These are phyloP conservation scores for Mucor sp. DNA, from an alignment of 371 early-diverging fungal species.

Conservation along the genomic window DNA sequence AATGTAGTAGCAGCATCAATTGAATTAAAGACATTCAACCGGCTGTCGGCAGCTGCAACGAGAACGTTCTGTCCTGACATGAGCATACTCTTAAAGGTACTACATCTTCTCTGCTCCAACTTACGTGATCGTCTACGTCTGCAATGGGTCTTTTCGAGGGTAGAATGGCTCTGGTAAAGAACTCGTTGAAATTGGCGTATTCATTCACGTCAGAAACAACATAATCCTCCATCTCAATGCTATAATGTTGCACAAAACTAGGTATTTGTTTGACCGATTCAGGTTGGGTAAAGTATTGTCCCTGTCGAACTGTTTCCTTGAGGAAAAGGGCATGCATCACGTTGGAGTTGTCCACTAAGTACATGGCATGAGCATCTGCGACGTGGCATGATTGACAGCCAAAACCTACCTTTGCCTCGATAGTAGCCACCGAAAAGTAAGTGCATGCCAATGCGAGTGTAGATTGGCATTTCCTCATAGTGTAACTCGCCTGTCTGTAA, in stretches of 20 bases:
- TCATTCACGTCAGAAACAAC: slow-evolving; percentile 42
- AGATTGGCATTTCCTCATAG: slow-evolving; percentile 60
- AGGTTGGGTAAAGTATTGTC: slow-evolving; percentile 68
- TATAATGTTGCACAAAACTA: slow-evolving; percentile 66
- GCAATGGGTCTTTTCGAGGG: slow-evolving; percentile 60
- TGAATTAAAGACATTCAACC: slow-evolving; percentile 59
- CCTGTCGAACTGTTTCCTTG: slow-evolving; percentile 59
- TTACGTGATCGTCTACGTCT: slow-evolving; percentile 45
- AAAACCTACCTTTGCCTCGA: slow-evolving; percentile 35
- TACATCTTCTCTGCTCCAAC: background rate
- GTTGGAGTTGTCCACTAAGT: slow-evolving; percentile 41
- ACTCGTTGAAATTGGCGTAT: slow-evolving; percentile 74
- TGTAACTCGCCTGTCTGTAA: slow-evolving; percentile 35
- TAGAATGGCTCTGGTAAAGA: slow-evolving; percentile 74
- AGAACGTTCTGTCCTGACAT: slow-evolving; percentile 10
- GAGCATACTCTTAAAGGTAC: too few species aligned
- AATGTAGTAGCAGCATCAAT: slow-evolving; percentile 58
- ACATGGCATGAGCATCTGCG: background rate
- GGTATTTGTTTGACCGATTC: slow-evolving; percentile 62
- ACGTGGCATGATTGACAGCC: background rate
- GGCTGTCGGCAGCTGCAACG: slow-evolving; percentile 72
- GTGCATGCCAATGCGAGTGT: slow-evolving; percentile 59
- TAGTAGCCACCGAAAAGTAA: slow-evolving; percentile 47
- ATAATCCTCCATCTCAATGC: slow-evolving; percentile 47
- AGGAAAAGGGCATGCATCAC: slow-evolving; percentile 56